Conservation (phyloP, 495 filamentous ascomycete species). For the Aspergillus sclerotioniger region DNA sequence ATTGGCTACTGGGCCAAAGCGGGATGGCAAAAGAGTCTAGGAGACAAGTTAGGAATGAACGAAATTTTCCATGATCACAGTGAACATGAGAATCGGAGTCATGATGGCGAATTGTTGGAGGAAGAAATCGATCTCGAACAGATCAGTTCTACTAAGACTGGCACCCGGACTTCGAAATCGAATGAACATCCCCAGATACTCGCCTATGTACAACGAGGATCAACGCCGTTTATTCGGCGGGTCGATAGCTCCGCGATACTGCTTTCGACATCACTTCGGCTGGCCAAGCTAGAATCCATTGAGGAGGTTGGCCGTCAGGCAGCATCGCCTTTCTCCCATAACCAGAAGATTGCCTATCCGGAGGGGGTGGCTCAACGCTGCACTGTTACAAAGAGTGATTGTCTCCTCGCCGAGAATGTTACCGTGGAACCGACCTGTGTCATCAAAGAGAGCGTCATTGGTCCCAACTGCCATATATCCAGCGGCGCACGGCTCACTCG, state of each 20-base stretch:
- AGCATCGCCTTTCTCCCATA: slow-evolving; percentile 70
- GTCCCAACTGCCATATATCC: slow-evolving; percentile 78
- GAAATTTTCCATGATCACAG: slow-evolving; percentile 55
- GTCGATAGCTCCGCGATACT: slow-evolving; percentile 84
- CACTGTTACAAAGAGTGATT: slow-evolving; percentile 73
- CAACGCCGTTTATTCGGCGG: slow-evolving; percentile 68
- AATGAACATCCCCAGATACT: slow-evolving; percentile 59
- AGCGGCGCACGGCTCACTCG: slow-evolving; percentile 74
- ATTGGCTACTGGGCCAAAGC: slow-evolving; percentile 95
- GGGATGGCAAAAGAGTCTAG: slow-evolving; percentile 80
- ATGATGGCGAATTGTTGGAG: slow-evolving; percentile 47
- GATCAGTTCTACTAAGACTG: slow-evolving; percentile 50
- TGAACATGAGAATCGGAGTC: slow-evolving; percentile 36
- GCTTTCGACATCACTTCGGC: slow-evolving; percentile 73
- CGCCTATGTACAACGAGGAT: slow-evolving; percentile 68
- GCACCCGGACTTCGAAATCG: no score
- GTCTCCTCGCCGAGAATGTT: slow-evolving; percentile 79
- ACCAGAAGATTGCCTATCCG: slow-evolving; percentile 75
- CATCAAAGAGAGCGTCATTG: slow-evolving; percentile 88
- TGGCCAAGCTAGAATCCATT: slow-evolving; percentile 72
- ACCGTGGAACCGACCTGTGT: slow-evolving; percentile 76
- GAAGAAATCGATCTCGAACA: slow-evolving; percentile 61
- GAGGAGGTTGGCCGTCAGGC: slow-evolving; percentile 58
- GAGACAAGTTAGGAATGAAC: slow-evolving; percentile 69
- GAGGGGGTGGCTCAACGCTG: slow-evolving; percentile 71